Conservation (phyloP, 106 monocot genomes). For the Platanthera guangdongensis region DNA sequence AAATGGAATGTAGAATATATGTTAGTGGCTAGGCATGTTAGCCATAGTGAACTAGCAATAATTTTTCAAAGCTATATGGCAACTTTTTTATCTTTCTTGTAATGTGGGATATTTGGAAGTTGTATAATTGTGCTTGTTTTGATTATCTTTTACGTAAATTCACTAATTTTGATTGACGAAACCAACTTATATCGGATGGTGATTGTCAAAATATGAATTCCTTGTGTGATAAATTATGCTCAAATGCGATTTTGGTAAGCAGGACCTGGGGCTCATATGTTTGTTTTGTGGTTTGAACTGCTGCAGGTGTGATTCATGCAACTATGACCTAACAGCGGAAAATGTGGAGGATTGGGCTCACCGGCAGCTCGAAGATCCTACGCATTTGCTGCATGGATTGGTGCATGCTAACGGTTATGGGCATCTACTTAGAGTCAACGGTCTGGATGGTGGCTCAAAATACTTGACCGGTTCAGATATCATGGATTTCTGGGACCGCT, state of each 20-base stretch:
- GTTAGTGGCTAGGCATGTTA: constrained; percentile 35
- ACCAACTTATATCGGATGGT: too few relatives aligned
- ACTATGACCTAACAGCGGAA: constrained; percentile 37
- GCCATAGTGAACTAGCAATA: constrained; percentile 6
- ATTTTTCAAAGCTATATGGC: not conserved
- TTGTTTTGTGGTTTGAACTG: not conserved
- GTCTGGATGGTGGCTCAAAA: constrained; percentile 75
- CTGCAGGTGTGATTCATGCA: constrained; percentile 59
- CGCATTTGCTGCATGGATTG: constrained; percentile 78
- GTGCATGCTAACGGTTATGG: constrained; percentile 88
- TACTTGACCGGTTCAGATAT: constrained; percentile 56
- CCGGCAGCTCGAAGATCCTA: constrained; percentile 56
- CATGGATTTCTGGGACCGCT: constrained; percentile 87
- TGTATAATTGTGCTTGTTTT: not conserved
- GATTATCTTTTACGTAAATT: not conserved
- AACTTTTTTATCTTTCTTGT: too few relatives aligned
- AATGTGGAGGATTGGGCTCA: constrained; percentile 40
- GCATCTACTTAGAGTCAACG: constrained; percentile 85
- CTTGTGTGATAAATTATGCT: not conserved
- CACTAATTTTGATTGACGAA: too few relatives aligned
- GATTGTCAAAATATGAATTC: too few relatives aligned
- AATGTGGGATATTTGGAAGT: not conserved
- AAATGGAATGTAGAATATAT: not conserved
- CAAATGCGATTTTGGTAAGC: too few relatives aligned
- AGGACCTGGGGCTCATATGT: not conserved